phyloP scores from a whole-genome alignment of 164 flowering plant genomes.

The Dillenia suffruticosa region DNA sequence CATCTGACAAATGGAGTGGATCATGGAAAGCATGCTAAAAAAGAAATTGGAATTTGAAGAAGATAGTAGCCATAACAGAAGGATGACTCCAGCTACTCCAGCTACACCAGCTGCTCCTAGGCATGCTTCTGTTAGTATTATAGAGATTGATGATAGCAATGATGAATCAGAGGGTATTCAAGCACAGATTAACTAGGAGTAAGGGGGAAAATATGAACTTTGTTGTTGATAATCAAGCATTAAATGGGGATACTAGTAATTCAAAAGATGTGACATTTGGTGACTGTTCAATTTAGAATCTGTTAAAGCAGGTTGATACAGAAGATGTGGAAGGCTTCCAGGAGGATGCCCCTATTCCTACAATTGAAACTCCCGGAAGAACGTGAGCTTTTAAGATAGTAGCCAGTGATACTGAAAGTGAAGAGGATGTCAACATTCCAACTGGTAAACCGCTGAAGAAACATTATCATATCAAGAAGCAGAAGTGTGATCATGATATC shows the following conservation, averaged over 20 bases:
- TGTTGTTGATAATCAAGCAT: background rate
- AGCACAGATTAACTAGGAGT: background rate
- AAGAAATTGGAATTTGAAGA: conserved; percentile 27
- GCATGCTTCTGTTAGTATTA: conserved; percentile 19
- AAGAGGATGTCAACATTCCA: conserved; percentile 43
- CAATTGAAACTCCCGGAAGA: conserved; percentile 27
- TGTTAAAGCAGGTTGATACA: conserved; percentile 1
- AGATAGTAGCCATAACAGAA: conserved; percentile 19
- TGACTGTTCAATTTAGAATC: conserved; percentile 10
- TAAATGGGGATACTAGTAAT: conserved; percentile 3
- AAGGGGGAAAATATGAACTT: background rate
- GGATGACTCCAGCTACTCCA: conserved; percentile 32
- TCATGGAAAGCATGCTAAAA: conserved; percentile 13
- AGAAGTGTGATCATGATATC: conserved; percentile 7
- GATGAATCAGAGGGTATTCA: conserved; percentile 22
- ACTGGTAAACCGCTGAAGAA: conserved; percentile 25
- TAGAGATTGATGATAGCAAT: conserved; percentile 43
- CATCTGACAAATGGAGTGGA: conserved; percentile 1
- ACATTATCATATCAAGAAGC: conserved; percentile 5
- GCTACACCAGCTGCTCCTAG: conserved; percentile 21
- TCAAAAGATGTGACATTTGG: conserved; percentile 5
- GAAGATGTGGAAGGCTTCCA: conserved; percentile 8
- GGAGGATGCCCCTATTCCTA: conserved; percentile 7
- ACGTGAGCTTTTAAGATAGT: conserved; percentile 29
- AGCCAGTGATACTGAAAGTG: conserved; percentile 39